Evolutionary conservation across 345 rosid genomes (phyloP), one percentile per base, ranked within the genome.

Genomic region (Arabis alpina): DNA sequence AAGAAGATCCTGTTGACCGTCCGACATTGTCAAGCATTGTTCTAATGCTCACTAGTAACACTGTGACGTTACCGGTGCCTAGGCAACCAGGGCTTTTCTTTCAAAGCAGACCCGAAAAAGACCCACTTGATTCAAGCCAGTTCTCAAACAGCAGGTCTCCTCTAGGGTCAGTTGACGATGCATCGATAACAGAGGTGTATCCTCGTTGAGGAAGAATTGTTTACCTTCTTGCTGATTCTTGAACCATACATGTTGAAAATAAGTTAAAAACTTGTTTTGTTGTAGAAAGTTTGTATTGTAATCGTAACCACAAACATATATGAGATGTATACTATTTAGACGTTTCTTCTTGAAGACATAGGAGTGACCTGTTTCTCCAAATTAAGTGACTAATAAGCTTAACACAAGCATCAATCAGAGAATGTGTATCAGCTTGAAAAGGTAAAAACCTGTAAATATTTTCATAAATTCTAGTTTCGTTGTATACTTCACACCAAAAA

Each of bases 1-100:
- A 88, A 59, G 82, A 82, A 80, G 86, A 88, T 66, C 80, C 89
- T 11, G 63, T 41, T 13, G 78, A 78, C 49, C 81, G 89, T 61
- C 89, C 95, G 1, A 71, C 81, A 5, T 76, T 88, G 83, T 68
- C 87, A 8, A 50, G 63, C 5, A 81, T 85, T 6, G 74, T 82
- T 50, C 28, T 62, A 15, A 82, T 83, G 86, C 50, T 88, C 64
- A 73, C 25, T 54, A 83, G 79, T 55, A 75, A 82, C 3, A 59
- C 73, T 4, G 19, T 68, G 48, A 64, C 80, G 11, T 79, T 85
- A 60, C 75, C 75, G 0, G 27, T 56, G 9, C 86, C 92, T 1
- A 13, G 48, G 56, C 54, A 70, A 47, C 92, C 88, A 0, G 82
- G 86, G 8, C 79, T 85, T 57, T 77, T 65, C 68, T n/a, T 72